Percentiles rank a stretch among this genome's conserved stretches.
These are phyloP conservation scores for Medicago arabica DNA, from an alignment of 306 rosid species.

Conservation along the genomic window DNA sequence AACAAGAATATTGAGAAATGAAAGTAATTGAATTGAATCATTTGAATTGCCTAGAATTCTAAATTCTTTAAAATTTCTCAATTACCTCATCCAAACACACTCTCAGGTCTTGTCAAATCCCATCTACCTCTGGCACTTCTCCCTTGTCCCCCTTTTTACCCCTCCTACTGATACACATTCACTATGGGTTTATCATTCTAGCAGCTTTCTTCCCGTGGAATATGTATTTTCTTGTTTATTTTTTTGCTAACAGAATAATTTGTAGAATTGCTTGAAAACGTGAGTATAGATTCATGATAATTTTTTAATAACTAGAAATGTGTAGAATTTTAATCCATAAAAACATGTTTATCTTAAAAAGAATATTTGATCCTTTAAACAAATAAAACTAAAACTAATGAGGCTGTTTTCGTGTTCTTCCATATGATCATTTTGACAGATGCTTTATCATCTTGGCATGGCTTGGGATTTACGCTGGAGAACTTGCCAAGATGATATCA, in stretches of 20 bases:
- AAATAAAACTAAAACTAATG: constrained; percentile 8
- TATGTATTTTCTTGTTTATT: constrained; percentile 2
- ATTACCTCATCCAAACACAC: too few relatives aligned
- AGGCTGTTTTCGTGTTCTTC: constrained; percentile 28
- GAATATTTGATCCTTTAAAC: constrained; percentile 24
- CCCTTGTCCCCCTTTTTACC: not conserved
- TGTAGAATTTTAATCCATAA: constrained; percentile 6
- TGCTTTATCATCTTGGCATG: constrained; percentile 84
- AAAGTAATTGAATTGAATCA: too few relatives aligned
- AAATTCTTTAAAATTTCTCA: too few relatives aligned
- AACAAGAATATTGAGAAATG: too few relatives aligned
- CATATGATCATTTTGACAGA: constrained; percentile 51
- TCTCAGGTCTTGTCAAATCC: not conserved
- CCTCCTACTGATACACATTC: not conserved
- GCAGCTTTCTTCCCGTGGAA: not conserved
- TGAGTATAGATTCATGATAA: not conserved
- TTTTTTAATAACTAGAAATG: constrained; percentile 21
- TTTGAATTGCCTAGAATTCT: too few relatives aligned
- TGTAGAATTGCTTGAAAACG: constrained; percentile 13
- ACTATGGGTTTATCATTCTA: not conserved
- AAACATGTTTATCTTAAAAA: constrained; percentile 10
- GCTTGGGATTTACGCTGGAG: constrained; percentile 94
- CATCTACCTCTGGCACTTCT: not conserved
- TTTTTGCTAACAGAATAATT: constrained; percentile 8
- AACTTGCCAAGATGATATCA: constrained; percentile 45